Percentiles rank a stretch among this genome's conserved stretches.
Evolutionary conservation across 352 stramenopile genomes (phyloP).

Genomic region (Pythium aristosporum): DNA sequence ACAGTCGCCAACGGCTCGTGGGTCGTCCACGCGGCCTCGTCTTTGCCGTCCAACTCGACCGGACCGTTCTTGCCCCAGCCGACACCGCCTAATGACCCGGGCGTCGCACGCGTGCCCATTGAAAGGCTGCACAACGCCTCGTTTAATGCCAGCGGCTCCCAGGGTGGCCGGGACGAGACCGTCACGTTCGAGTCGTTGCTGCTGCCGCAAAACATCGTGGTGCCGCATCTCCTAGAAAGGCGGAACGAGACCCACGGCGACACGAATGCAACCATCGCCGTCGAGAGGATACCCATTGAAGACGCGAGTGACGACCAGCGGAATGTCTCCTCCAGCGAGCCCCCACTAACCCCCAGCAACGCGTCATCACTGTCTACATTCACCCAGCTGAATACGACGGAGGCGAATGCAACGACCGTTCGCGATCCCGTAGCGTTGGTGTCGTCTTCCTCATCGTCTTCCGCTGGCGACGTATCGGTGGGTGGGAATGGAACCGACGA

Average conservation of each 20-base stretch:
- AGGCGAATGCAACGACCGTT: not conserved
- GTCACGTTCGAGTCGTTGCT: conserved; percentile 25
- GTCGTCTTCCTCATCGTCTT: not conserved
- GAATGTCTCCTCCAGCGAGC: no score
- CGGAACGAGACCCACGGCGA: not conserved
- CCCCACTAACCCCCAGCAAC: no score
- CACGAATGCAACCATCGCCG: not conserved
- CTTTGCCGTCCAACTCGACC: not conserved
- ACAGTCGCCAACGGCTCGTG: not conserved
- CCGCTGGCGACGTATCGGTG: not conserved
- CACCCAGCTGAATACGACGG: not conserved
- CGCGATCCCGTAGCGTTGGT: no score
- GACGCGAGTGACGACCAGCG: not conserved
- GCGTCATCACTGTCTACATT: no score
- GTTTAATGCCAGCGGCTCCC: not conserved
- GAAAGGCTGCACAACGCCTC: not conserved
- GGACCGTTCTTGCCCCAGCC: not conserved
- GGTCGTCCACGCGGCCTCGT: not conserved
- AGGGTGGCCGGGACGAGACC: conserved; percentile 6
- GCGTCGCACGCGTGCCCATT: conserved; percentile 12
- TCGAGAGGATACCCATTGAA: conserved; percentile 12
- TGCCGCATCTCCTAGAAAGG: not conserved
- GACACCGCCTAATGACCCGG: not conserved
- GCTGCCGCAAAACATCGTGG: not conserved
- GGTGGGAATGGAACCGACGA: not conserved